Percentiles rank a stretch among this genome's conserved stretches.
These are phyloP conservation scores for Evernia prunastri DNA, from an alignment of 495 filamentous ascomycete species.

Conservation along the genomic window DNA sequence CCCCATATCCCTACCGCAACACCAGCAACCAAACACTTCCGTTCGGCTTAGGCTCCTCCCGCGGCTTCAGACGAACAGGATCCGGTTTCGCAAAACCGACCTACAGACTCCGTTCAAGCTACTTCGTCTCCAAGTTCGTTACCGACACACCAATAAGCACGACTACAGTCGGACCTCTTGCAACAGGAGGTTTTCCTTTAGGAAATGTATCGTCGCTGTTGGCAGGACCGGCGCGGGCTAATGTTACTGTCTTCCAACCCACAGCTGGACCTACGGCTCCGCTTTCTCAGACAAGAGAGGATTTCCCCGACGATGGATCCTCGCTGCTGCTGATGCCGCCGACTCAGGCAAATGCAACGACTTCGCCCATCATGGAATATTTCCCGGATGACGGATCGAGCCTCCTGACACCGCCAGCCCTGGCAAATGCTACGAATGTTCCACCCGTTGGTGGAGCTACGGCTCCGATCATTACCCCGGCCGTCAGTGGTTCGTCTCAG, in stretches of 20 bases:
- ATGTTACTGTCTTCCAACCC: background rate
- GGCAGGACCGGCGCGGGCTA: background rate
- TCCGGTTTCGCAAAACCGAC: slow-evolving; percentile 1
- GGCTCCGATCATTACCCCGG: background rate
- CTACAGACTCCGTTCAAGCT: background rate
- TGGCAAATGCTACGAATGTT: background rate
- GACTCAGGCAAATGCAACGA: background rate
- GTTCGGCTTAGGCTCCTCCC: slow-evolving; percentile 4
- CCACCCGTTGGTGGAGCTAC: background rate
- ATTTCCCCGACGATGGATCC: background rate
- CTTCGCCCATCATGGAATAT: background rate
- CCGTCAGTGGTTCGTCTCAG: background rate
- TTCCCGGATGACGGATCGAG: background rate
- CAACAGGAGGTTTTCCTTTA: background rate
- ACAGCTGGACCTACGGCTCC: slow-evolving; percentile 4
- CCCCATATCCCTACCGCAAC: slow-evolving; percentile 11
- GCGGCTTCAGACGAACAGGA: background rate
- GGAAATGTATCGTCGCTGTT: background rate
- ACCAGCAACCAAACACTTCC: slow-evolving; percentile 3
- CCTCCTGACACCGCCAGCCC: background rate
- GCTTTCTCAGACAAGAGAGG: background rate
- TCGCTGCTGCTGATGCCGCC: slow-evolving; percentile 1
- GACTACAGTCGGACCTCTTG: background rate
- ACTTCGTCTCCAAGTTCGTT: background rate
- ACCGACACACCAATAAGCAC: background rate